Evolutionary conservation across 345 rosid genomes (phyloP), one percentile per base, ranked within the genome.

Genomic region (Gynandropsis gynandra): DNA sequence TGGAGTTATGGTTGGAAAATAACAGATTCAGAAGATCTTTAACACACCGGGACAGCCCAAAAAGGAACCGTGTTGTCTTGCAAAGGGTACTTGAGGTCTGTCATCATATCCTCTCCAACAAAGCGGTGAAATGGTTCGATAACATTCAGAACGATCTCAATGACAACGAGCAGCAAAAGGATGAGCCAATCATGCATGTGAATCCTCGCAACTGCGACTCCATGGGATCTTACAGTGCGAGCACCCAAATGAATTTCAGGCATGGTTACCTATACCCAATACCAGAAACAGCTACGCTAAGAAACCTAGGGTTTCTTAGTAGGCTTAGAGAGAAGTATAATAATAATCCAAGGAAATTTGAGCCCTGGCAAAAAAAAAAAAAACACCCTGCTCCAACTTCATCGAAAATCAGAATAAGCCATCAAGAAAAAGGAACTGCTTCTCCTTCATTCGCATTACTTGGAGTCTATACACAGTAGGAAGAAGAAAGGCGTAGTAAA

Each of bases 151-250:
- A 73, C 63, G 56, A 68, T 34, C 15, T 72, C 92, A 38, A 87
- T 70, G 49, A 74, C 72, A 34, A 63, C 68, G 11, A 87, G 87
- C 45, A 87, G 75, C 13, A 82, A 2, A 53, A 90, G 92, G 75
- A 87, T 84, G 54, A 87, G 63, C 96, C 96, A 90, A 65, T 87
- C 98, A 72, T 84, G 82, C 87, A 71, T 74, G 67, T 90, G 96
- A 16, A 58, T 52, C 75, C 80, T 77, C 17, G 90, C 85, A 40
- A 87, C 80, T 50, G 68, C 65, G 55, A 64, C 56, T 70, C 95
- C 96, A 79, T 87, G 95, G 45, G 89, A 80, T 59, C 79, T 68
- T 54, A 87, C 36, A 4, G 93, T 82, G 47, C 82, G 95, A 40
- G 72, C 46, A 24, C 93, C 95, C 68, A 82, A 64, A 52, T 77